phyloP scores from a whole-genome alignment of 495 filamentous ascomycete species.

The Daldinia grandis region DNA sequence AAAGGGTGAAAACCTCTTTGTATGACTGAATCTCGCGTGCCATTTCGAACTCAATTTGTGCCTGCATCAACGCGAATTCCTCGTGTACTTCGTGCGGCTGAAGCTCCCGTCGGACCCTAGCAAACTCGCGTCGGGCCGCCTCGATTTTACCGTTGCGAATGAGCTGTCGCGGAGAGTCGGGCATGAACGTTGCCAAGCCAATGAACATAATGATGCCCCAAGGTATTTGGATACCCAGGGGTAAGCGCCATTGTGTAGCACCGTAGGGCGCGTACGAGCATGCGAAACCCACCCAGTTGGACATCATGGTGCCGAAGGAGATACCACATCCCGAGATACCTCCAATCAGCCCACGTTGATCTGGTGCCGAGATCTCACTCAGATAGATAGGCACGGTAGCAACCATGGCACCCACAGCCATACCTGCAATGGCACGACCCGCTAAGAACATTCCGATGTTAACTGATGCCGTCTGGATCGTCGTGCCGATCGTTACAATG shows the following conservation, averaged over 20 bases:
- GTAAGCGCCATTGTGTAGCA: constrained; percentile 63
- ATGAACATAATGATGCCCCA: constrained; percentile 67
- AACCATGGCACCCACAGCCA: constrained; percentile 64
- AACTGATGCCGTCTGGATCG: constrained; percentile 64
- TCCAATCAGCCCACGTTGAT: constrained; percentile 63
- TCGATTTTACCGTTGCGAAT: constrained; percentile 63
- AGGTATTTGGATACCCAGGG: constrained; percentile 65
- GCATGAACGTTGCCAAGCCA: constrained; percentile 66
- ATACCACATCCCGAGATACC: constrained; percentile 67
- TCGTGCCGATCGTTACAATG: constrained; percentile 64
- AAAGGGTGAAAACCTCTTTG: constrained; percentile 61
- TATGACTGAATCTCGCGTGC: constrained; percentile 62
- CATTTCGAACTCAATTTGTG: constrained; percentile 69
- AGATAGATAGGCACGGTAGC: constrained; percentile 68
- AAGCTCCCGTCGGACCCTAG: constrained; percentile 59
- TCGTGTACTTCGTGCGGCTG: constrained; percentile 57
- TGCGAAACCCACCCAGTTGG: constrained; percentile 67
- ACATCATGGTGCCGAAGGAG: constrained; percentile 65
- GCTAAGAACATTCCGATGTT: constrained; percentile 70
- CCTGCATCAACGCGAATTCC: constrained; percentile 64
- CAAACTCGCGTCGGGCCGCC: constrained; percentile 59
- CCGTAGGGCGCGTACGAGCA: constrained; percentile 65
- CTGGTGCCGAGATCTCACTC: constrained; percentile 64
- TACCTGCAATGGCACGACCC: constrained; percentile 63
- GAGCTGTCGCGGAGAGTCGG: constrained; percentile 64